Evolutionary conservation across 2,329 filamentous ascomycete species (phyloP).

Genomic region (Plectosphaerella cucumerina): DNA sequence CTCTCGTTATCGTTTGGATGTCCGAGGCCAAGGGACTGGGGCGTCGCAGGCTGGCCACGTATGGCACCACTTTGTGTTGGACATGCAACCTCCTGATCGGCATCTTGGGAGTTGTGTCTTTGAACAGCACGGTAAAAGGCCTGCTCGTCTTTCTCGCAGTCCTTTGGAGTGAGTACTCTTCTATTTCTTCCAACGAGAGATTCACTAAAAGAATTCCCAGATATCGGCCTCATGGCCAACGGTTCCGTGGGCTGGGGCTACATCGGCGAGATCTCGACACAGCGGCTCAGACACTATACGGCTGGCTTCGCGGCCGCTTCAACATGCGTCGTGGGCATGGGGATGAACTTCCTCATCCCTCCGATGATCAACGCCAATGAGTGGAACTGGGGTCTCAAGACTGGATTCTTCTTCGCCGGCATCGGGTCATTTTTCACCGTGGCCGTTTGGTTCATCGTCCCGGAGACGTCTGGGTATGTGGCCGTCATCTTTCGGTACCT

Average conservation of each 20-base stretch:
- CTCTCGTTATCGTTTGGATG: slow-evolving; percentile 4
- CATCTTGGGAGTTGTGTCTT: slow-evolving; percentile 12
- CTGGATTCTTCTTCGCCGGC: slow-evolving; percentile 23
- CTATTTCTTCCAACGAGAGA: too few relatives aligned
- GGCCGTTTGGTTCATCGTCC: slow-evolving; percentile 18
- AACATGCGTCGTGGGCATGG: slow-evolving; percentile 14
- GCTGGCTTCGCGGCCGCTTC: slow-evolving; percentile 23
- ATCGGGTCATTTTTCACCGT: slow-evolving; percentile 20
- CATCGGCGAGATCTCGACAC: slow-evolving; percentile 29
- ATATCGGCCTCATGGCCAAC: slow-evolving; percentile 19
- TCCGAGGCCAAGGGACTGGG: slow-evolving; percentile 12
- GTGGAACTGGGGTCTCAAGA: slow-evolving; percentile 26
- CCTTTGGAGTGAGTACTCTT: slow-evolving; percentile 15
- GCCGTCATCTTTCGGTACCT: background rate
- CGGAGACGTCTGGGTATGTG: slow-evolving; percentile 8
- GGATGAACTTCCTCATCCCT: slow-evolving; percentile 18
- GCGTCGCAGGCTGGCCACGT: slow-evolving; percentile 12
- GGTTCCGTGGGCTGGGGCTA: slow-evolving; percentile 22
- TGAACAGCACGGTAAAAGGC: slow-evolving; percentile 5
- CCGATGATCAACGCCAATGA: slow-evolving; percentile 26
- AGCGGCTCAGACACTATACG: slow-evolving; percentile 25
- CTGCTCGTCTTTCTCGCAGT: slow-evolving; percentile 16
- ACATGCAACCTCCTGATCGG: slow-evolving; percentile 12
- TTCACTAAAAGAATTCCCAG: slow-evolving; percentile 3
- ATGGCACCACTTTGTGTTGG: slow-evolving; percentile 11